Evolutionary conservation across 441 rosid species (phyloP).

Genomic region (Cnidoscolus chayamansa): DNA sequence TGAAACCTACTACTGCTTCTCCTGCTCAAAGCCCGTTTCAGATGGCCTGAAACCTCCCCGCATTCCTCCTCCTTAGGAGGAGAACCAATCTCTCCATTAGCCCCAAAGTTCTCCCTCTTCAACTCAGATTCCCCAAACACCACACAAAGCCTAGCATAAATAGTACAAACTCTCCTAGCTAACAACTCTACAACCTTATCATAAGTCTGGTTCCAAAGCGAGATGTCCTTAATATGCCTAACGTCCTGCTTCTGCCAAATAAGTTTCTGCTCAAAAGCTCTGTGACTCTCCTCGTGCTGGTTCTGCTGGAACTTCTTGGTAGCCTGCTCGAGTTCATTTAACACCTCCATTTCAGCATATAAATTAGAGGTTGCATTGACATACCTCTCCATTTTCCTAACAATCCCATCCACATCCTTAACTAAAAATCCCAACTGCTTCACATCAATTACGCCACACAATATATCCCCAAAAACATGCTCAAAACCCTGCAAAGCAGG

Average conservation of each 20-base stretch:
- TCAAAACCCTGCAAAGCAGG: constrained; percentile 94
- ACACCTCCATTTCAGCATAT: constrained; percentile 83
- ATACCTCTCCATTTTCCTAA: constrained; percentile 89
- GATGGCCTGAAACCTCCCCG: constrained; percentile 30
- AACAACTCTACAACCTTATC: constrained; percentile 88
- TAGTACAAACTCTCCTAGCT: constrained; percentile 81
- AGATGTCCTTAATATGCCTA: constrained; percentile 73
- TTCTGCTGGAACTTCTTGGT: constrained; percentile 70
- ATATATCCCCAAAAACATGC: constrained; percentile 82
- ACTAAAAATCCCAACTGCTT: constrained; percentile 83
- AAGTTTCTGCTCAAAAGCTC: constrained; percentile 85
- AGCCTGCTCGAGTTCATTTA: constrained; percentile 79
- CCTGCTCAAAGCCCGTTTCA: constrained; percentile 53
- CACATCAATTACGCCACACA: constrained; percentile 69
- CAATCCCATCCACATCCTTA: constrained; percentile 88
- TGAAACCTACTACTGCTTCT: constrained; percentile 32
- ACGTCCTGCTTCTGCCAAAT: constrained; percentile 96
- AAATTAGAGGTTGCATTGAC: constrained; percentile 65
- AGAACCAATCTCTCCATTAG: constrained; percentile 23
- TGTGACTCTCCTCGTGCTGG: constrained; percentile 78
- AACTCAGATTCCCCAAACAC: constrained; percentile 62
- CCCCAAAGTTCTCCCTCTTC: constrained; percentile 30
- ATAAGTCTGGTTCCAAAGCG: constrained; percentile 81
- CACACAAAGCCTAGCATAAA: constrained; percentile 63
- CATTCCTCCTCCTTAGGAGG: constrained; percentile 30